Evolutionary conservation across 2,329 filamentous ascomycete species (phyloP).

Genomic region (Curvularia eragrostidis): DNA sequence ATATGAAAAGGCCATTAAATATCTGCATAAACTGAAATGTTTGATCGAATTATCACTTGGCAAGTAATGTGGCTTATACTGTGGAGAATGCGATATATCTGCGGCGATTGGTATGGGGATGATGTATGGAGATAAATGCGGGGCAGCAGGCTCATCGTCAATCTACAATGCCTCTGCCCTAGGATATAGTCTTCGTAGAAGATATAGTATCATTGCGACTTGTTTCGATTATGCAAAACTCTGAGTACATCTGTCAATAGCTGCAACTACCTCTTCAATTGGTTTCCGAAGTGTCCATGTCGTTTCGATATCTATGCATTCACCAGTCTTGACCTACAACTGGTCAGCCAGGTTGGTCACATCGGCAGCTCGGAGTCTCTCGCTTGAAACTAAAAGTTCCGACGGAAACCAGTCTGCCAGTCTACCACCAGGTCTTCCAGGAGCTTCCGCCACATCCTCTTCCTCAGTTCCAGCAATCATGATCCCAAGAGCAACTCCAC

Average conservation of each 20-base stretch:
- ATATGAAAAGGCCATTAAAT: too few species aligned
- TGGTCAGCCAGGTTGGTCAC: neutral
- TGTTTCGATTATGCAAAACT: neutral
- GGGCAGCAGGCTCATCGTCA: neutral
- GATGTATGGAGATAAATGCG: neutral
- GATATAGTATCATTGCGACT: neutral
- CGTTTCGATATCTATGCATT: neutral
- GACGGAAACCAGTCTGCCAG: slow-evolving; percentile 12
- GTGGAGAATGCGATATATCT: neutral
- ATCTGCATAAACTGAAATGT: neutral
- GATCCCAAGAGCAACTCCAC: slow-evolving; percentile 22
- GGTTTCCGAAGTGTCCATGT: neutral
- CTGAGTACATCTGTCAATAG: neutral
- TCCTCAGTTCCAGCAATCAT: slow-evolving; percentile 25
- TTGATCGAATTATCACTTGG: neutral
- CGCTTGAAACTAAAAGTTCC: slow-evolving; percentile 1
- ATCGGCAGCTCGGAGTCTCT: slow-evolving; percentile 5
- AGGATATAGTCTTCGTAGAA: neutral
- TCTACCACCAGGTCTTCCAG: slow-evolving; percentile 11
- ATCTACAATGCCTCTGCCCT: neutral
- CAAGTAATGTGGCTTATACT: neutral
- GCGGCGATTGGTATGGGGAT: neutral
- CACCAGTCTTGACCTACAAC: neutral
- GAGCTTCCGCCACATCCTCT: neutral
- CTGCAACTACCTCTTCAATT: neutral